Base-by-base conservation (phyloP, 495 filamentous ascomycete species). In the Lophiotrema nucula region DNA sequence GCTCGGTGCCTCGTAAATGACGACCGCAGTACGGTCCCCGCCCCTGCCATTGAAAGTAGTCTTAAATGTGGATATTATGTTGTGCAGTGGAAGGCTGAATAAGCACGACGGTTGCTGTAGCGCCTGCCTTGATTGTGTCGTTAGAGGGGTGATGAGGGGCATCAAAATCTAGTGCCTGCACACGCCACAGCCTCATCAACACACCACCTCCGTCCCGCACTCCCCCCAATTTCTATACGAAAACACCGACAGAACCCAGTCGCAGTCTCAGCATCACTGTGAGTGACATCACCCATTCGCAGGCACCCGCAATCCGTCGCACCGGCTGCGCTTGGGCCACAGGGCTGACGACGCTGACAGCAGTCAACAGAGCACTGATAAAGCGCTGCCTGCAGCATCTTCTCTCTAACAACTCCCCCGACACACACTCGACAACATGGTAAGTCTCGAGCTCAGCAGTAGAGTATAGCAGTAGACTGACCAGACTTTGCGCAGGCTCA, bases 401-500 rank as follows among this genome's bases (percentile, higher is more conserved):
- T 19, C 18, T 16, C 22, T 43, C 21, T 47, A 26, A 50, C 45
- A 44, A 16, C 46, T 42, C 44, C 43, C 45, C 22, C 56, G 10
- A 38, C 48, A 47, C 49, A 35, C 21, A 60, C 25, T 37, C 24
- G 24, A 47, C 52, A 60, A 37, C 46, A 65, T 65, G 62, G 62
- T 65, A 48, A 60, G 62, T 60, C 15, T 21, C 13, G 35, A 10
- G 39, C 44, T 2, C n/a, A 6, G 22, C 1, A 45, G 13, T 37
- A 19, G 23, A 27, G 26, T 27, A 13, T 22, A 16, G 8, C 10
- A 10, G 62, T 44, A 64, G 33, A 11, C 44, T 25, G 46, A 45
- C 39, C 6, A 13, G 19, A 18, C 1, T 8, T 10, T 33, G 15
- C 24, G 8, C 66, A 86, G 83, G 84, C 82, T 81, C 80, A 83